Evolutionary conservation across 352 stramenopile genomes (phyloP).

Genomic region (Thraustochytrium sp.): DNA sequence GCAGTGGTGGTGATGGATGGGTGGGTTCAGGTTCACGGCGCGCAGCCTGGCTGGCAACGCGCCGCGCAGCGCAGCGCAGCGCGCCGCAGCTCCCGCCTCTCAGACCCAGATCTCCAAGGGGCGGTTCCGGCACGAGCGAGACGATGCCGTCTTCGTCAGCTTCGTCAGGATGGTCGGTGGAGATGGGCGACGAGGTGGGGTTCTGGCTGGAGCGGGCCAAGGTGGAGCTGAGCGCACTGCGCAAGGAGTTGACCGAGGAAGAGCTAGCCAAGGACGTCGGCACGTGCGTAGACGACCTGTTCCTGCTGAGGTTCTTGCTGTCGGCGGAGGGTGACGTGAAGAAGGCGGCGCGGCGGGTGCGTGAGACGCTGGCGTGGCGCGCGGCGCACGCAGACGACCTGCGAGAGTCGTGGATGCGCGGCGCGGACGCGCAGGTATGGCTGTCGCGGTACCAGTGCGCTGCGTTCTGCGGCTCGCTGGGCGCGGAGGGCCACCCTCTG

Average conservation of each 20-base stretch:
- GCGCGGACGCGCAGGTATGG: neutral
- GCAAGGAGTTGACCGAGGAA: neutral
- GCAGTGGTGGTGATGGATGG: too few species aligned
- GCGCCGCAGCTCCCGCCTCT: too few species aligned
- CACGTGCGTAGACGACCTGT: neutral
- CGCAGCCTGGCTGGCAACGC: too few species aligned
- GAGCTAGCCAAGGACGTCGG: neutral
- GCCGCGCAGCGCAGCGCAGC: too few species aligned
- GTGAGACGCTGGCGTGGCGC: neutral
- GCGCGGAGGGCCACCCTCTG: neutral
- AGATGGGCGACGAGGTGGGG: neutral
- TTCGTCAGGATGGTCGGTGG: neutral
- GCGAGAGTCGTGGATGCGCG: neutral
- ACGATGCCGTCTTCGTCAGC: neutral
- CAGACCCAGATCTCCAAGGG: too few species aligned
- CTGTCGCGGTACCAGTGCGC: neutral
- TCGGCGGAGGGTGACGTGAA: neutral
- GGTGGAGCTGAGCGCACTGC: neutral
- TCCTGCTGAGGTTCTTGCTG: neutral
- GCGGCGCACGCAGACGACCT: neutral
- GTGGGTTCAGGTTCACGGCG: too few species aligned
- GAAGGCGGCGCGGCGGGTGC: neutral
- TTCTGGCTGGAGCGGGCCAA: neutral
- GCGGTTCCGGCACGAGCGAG: too few species aligned
- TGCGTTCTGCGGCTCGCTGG: neutral